Conservation (phyloP, 106 monocot species). For the Dendrobium chrysotoxum region DNA sequence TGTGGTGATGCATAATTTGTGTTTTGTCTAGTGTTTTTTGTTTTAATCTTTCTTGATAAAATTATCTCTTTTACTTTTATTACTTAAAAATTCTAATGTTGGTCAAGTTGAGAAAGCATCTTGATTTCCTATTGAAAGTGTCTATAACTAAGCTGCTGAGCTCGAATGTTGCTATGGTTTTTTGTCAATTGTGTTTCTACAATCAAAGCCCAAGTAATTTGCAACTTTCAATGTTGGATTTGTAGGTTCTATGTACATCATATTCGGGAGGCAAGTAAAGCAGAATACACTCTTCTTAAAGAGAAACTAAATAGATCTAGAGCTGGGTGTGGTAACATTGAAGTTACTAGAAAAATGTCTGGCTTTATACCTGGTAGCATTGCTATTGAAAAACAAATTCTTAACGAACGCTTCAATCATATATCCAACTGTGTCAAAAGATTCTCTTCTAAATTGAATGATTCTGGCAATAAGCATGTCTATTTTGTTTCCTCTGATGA, state of each 20-base stretch:
- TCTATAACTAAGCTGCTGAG: neutral
- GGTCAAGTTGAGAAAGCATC: neutral
- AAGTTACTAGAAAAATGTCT: conserved; percentile 5
- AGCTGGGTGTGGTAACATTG: neutral
- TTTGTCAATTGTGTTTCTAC: neutral
- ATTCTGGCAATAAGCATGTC: conserved; percentile 47
- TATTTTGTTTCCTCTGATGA: conserved; percentile 50
- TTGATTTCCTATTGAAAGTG: neutral
- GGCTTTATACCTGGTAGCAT: conserved; percentile 9
- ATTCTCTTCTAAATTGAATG: conserved; percentile 44
- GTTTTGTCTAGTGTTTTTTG: neutral
- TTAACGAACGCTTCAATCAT: conserved; percentile 50
- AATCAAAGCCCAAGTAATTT: neutral
- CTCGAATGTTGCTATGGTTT: neutral
- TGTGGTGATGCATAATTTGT: neutral
- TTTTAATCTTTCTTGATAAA: neutral
- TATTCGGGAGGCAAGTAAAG: conserved; percentile 44
- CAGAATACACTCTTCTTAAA: conserved; percentile 29
- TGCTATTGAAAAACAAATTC: conserved; percentile 34
- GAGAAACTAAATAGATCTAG: conserved; percentile 13
- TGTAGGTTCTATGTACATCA: conserved; percentile 45
- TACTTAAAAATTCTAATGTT: neutral
- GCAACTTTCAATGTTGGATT: neutral
- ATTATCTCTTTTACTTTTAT: too few species aligned
- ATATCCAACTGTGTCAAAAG: conserved; percentile 51